These are phyloP conservation scores for Citrullus mucosospermus DNA, from an alignment of 306 rosid species.

Conservation along the genomic window DNA sequence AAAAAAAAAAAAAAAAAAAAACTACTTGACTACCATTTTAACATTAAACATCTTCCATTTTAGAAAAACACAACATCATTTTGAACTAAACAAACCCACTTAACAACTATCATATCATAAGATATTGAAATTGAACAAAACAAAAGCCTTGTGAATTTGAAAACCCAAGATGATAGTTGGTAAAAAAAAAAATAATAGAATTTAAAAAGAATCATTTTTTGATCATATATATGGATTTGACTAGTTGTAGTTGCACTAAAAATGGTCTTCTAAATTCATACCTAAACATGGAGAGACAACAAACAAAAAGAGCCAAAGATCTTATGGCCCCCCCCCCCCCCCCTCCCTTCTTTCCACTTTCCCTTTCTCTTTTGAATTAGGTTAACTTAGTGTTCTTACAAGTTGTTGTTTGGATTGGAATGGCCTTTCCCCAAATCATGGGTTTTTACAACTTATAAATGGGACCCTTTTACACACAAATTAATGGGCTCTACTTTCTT, in stretches of 20 bases:
- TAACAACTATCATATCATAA: background rate
- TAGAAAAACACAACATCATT: background rate
- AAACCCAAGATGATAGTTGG: background rate
- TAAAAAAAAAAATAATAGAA: background rate
- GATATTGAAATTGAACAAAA: background rate
- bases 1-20: too few species aligned
- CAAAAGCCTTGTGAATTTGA: background rate
- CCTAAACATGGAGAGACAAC: conserved; percentile 1
- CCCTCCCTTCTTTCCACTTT: background rate
- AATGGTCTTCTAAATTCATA: background rate
- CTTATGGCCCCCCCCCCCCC: background rate
- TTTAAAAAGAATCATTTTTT: background rate
- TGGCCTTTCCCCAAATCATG: background rate
- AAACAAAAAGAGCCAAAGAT: conserved; percentile 5
- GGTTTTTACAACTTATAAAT: background rate
- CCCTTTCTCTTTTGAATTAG: background rate
- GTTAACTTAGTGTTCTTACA: background rate
- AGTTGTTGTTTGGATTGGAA: background rate
- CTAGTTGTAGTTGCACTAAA: background rate
- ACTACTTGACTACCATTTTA: too few species aligned
- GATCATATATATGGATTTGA: background rate
- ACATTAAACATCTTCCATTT: background rate
- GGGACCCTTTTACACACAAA: background rate
- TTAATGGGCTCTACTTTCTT: background rate
- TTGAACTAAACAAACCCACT: background rate